These are phyloP conservation scores for Fusarium phyllophilum DNA, from an alignment of 2,329 filamentous ascomycete genomes.

Conservation along the genomic window DNA sequence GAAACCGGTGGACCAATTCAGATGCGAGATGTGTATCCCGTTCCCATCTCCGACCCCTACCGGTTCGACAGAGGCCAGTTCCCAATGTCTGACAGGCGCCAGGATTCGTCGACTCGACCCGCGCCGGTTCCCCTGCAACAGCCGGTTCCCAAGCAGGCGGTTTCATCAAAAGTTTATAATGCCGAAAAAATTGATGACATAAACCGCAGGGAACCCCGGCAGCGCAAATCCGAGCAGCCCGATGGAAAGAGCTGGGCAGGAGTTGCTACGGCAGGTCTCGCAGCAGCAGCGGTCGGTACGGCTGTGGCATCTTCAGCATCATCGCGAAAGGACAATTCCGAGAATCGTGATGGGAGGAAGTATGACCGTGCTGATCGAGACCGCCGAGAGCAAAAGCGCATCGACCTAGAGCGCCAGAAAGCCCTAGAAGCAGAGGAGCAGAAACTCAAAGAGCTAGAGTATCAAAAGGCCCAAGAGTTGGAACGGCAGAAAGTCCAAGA, in stretches of 20 bases:
- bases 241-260: conserved; percentile 55
- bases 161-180: conserved; percentile 75
- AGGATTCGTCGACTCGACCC: conserved; percentile 59
- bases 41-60: conserved; percentile 72
- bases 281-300: conserved; percentile 59
- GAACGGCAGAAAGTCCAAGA: conserved; percentile 14
- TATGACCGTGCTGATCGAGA: conserved; percentile 31
- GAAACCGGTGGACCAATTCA: conserved; percentile 38
- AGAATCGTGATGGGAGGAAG: conserved; percentile 33
- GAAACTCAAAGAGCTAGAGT: conserved; percentile 38
- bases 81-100: conserved; percentile 57
- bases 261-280: conserved; percentile 59
- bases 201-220: conserved; percentile 48
- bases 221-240: conserved; percentile 49
- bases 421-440: conserved; percentile 28
- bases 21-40: conserved; percentile 73
- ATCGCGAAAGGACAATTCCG: conserved; percentile 30
- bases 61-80: conserved; percentile 67
- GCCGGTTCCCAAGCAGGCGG: conserved; percentile 80
- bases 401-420: conserved; percentile 36
- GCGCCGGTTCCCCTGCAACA: conserved; percentile 80
- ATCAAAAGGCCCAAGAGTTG: conserved; percentile 25
- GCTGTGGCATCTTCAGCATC: conserved; percentile 43
- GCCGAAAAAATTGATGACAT: conserved; percentile 55
- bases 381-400: conserved; percentile 27